These are phyloP conservation scores for Vigna mungo DNA, from an alignment of 306 rosid genomes.

Conservation along the genomic window DNA sequence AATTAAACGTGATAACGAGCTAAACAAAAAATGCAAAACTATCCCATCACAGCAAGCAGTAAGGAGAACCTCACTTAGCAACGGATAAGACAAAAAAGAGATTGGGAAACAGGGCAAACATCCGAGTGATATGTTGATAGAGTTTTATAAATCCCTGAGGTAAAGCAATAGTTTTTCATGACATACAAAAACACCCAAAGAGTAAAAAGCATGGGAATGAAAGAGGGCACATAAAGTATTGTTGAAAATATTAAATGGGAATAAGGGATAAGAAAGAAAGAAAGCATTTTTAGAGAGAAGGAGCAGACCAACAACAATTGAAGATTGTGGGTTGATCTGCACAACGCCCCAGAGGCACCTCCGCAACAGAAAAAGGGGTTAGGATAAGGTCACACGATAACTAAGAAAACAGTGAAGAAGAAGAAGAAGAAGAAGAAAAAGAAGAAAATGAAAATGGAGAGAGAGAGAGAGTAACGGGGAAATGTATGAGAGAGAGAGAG, in stretches of 20 bases:
- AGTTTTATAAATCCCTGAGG: slow-evolving; percentile 12
- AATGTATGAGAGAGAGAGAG: background rate
- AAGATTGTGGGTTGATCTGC: slow-evolving; percentile 40
- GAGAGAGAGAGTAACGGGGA: slow-evolving; percentile 1
- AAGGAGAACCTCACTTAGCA: slow-evolving; percentile 25
- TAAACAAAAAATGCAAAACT: background rate
- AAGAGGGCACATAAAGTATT: background rate
- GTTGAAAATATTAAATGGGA: background rate
- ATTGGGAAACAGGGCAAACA: background rate
- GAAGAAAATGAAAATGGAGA: background rate
- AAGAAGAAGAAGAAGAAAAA: background rate
- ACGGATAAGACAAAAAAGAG: slow-evolving; percentile 3
- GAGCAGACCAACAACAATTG: background rate
- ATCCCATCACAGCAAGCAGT: slow-evolving; percentile 28
- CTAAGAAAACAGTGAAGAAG: background rate
- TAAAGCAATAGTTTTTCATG: slow-evolving; percentile 13
- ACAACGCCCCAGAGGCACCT: background rate
- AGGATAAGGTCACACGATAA: slow-evolving; percentile 8
- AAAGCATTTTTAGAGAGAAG: slow-evolving; percentile 18
- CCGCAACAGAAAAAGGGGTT: background rate
- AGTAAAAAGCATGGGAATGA: slow-evolving; percentile 1
- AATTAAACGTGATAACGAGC: slow-evolving; percentile 17
- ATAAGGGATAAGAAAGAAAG: slow-evolving; percentile 4
- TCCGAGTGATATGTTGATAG: slow-evolving; percentile 13
- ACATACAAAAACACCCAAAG: slow-evolving; percentile 10